Percentiles rank a stretch among this genome's conserved stretches.
These are phyloP conservation scores for Echeveria elegans DNA, from an alignment of 164 flowering plant species.

Conservation along the genomic window DNA sequence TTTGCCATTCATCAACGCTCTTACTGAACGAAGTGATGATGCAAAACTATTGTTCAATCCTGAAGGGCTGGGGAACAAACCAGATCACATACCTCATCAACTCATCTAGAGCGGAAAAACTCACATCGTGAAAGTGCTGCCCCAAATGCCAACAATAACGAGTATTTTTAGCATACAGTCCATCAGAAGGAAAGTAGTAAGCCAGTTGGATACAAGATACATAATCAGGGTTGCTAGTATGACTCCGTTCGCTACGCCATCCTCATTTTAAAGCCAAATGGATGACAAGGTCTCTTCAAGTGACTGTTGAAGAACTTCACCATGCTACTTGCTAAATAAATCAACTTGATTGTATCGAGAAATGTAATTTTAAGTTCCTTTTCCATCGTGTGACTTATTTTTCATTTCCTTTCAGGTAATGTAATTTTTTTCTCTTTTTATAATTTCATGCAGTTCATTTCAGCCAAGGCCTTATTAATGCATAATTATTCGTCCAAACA, in stretches of 20 bases:
- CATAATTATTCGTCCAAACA: background rate
- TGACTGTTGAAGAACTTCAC: background rate
- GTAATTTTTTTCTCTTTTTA: background rate
- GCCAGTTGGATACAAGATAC: conserved; percentile 24
- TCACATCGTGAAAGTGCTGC: conserved; percentile 24
- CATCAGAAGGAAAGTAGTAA: conserved; percentile 49
- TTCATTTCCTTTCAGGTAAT: background rate
- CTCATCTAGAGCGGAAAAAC: conserved; percentile 20
- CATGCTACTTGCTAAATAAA: background rate
- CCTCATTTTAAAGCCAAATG: background rate
- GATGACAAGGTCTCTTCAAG: background rate
- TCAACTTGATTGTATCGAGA: background rate
- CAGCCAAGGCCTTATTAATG: too few species aligned
- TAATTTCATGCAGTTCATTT: background rate
- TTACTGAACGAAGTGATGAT: conserved; percentile 53
- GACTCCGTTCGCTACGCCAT: conserved; percentile 18
- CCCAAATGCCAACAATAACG: conserved; percentile 36
- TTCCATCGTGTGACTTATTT: background rate
- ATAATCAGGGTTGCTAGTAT: conserved; percentile 58
- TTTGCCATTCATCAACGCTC: conserved; percentile 68
- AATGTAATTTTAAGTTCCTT: conserved; percentile 1
- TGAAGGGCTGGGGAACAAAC: conserved; percentile 42
- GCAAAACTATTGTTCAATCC: conserved; percentile 62
- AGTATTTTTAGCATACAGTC: background rate
- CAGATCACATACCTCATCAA: conserved; percentile 24